These are phyloP conservation scores for Plasmodium cynomolgi DNA, from an alignment of 169 alveolate genomes.

Conservation along the genomic window DNA sequence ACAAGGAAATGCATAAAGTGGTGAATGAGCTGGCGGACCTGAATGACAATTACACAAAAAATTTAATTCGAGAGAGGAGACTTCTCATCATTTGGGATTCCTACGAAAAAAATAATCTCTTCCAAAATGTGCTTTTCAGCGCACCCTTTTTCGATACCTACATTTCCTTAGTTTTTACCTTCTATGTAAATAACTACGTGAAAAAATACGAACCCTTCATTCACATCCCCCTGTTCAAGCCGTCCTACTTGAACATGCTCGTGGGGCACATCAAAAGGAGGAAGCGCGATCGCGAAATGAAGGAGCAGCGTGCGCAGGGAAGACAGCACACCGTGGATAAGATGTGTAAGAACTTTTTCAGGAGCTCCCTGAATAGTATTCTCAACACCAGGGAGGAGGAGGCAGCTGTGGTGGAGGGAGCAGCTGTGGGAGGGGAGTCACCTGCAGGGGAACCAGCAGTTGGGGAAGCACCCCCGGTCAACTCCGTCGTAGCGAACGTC, in stretches of 20 bases:
- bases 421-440: neutral
- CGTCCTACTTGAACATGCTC: slow-evolving; percentile 29
- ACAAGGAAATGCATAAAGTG: slow-evolving; percentile 43
- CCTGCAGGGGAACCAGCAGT: neutral
- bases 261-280: slow-evolving; percentile 10
- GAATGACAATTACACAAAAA: slow-evolving; percentile 56
- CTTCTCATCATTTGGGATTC: slow-evolving; percentile 16
- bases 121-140: slow-evolving; percentile 22
- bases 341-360: slow-evolving; percentile 61
- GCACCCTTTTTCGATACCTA: slow-evolving; percentile 31
- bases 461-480: neutral
- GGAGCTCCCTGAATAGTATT: slow-evolving; percentile 45
- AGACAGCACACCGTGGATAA: slow-evolving; percentile 59
- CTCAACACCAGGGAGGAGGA: slow-evolving; percentile 9
- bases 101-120: slow-evolving; percentile 39
- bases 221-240: slow-evolving; percentile 48
- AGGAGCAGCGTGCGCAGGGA: neutral
- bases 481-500: too few relatives aligned
- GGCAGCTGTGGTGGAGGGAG: neutral
- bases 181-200: slow-evolving; percentile 33
- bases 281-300: slow-evolving; percentile 8
- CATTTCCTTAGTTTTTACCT: slow-evolving; percentile 21
- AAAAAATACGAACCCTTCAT: neutral
- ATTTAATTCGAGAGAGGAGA: slow-evolving; percentile 25
- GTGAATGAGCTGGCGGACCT: slow-evolving; percentile 37